Base-by-base conservation (phyloP, 2,329 filamentous ascomycete genomes). In the Sporothrix dimorphospora region DNA sequence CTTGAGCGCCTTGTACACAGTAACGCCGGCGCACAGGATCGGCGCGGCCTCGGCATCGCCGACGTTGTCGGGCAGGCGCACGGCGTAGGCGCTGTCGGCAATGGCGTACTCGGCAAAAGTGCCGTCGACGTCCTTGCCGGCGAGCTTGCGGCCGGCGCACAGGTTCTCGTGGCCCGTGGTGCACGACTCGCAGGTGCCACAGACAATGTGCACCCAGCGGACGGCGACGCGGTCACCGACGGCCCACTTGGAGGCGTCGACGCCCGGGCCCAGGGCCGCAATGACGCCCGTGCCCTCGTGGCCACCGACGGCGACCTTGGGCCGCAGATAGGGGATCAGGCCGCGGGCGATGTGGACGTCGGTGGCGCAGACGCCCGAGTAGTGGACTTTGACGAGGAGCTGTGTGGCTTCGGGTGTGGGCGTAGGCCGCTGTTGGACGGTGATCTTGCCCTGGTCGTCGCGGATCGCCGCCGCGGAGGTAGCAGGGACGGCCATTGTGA, bases 111-210 rank as follows among this genome's bases (percentile, higher is more conserved):
- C 55, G 24, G 45, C 66, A 70, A 53, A 55, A 2, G 68, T 70
- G 24, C 68, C 68, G 6, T 69, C 67, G 53, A 61, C 11, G 38
- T 70, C 68, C 38, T 70, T 59, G 53, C 68, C 68, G 68, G 67
- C 49, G 6, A 71, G 40, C 51, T 59, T 40, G 68, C 53, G 68
- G 7, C 51, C 53, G 81, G 95, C 95, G 85, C 95, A 98, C 72
- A 98, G 92, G 85, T 98, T 98, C 79, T 95, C 98, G 90, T 98
- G 98, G 85, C 95, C 95, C 57, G 94, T 98, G 83, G 93, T 95
- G 91, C 95, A 98, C 88, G 98, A 98, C 86, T 98, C 98, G 90
- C 95, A 98, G 83, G 98, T 94, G 77, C 89, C 87, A 86, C 95
- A 98, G 51, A 69, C 66, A 14, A 38, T 42, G 66, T 61, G 65